Base-by-base conservation (phyloP, 345 rosid genomes). In the Moringa oleifera region DNA sequence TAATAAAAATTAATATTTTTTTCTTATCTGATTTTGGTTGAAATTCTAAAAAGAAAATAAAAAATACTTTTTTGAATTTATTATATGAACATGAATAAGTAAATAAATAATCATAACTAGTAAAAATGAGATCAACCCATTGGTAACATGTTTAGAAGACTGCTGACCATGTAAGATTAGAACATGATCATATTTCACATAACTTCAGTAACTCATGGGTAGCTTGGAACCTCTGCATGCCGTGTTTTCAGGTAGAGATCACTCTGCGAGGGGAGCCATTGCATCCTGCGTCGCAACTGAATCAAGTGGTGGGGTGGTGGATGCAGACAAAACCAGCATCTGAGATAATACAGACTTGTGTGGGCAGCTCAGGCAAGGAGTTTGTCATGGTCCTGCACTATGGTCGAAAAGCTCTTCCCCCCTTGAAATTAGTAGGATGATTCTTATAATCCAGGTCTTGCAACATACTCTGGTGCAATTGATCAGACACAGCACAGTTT, bases 351-450 rank as follows among this genome's bases (percentile, higher is more conserved):
- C 73, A 46, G 22, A 20, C 74, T 2, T 60, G 23, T 0, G 76
- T 63, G 4, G 94, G 93, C 46, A 67, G 80, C 64, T 75, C 85
- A 0, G 88, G 56, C 56, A 71, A 66, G 66, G 83, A 82, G 0
- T 72, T 80, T 37, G 66, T 82, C 45, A 79, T 84, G 93, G 72
- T 64, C 56, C 80, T 86, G 28, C 33, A 65, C 0, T 86, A 86
- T 41, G 57, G 75, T 51, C 79, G 80, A 12, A 81, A 72, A 59
- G 61, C 69, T 71, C 69, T 23, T 9, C 59, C 72, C 33, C 66
- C 63, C 0, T 70, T 33, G 5, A 53, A 66, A n/a, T 12, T 17
- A 41, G 1, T 4, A 1, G 17, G 17, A 41, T 25, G 1, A 24
- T 24, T 19, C 58, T 24, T 54, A 4, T 7, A 28, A 20, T 20